Evolutionary conservation across 257 asterid genomes (phyloP).

Genomic region (Gardenia jasminoides): DNA sequence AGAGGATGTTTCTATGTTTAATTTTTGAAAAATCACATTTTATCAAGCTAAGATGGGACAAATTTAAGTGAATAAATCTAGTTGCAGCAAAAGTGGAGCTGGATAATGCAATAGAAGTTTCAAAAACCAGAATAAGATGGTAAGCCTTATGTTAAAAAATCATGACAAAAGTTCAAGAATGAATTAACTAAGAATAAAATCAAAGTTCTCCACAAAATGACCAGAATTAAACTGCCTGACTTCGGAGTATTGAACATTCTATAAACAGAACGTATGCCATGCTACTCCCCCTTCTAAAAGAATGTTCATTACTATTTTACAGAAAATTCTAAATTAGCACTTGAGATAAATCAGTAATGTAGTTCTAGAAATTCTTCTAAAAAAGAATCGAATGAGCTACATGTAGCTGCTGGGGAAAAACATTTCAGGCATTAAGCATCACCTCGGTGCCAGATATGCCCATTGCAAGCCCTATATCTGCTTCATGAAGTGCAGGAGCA

Average conservation of each 20-base stretch:
- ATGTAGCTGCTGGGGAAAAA: neutral
- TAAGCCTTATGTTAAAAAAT: neutral
- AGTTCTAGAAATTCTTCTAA: neutral
- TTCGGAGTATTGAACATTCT: neutral
- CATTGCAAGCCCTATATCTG: slow-evolving; percentile 97
- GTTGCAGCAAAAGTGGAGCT: neutral
- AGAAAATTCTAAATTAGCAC: neutral
- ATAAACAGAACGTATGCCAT: neutral
- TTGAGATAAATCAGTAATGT: neutral
- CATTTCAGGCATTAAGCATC: slow-evolving; percentile 16
- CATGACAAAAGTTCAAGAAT: neutral
- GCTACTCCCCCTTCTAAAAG: neutral
- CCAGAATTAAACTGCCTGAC: neutral
- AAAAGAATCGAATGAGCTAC: neutral
- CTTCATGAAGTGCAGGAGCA: slow-evolving; percentile 98
- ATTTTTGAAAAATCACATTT: neutral
- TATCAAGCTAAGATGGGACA: neutral
- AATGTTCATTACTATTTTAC: neutral
- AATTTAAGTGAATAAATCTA: neutral
- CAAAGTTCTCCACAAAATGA: neutral
- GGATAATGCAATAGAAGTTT: neutral
- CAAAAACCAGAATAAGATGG: neutral
- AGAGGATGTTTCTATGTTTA: neutral
- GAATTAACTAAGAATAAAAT: neutral
- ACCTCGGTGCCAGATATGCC: slow-evolving; percentile 97